A percentile compares a stretch with the other conserved stretches of the same genome.
These are phyloP conservation scores for Bertia moriformis DNA, from an alignment of 2,329 filamentous ascomycete species.

Conservation along the genomic window DNA sequence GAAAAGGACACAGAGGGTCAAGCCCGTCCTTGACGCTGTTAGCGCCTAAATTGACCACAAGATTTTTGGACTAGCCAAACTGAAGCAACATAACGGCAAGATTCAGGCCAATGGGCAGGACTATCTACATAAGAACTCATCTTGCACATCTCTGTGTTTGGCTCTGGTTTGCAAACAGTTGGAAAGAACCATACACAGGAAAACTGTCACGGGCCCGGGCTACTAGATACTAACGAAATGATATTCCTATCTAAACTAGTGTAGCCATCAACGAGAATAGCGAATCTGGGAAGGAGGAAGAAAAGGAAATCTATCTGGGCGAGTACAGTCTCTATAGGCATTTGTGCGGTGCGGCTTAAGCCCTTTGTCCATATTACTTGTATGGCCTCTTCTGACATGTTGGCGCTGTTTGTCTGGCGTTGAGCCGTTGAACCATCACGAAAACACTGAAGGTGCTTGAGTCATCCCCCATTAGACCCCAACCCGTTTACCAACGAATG, in stretches of 20 bases:
- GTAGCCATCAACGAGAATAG: no score
- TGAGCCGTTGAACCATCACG: no score
- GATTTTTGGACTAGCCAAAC: slow-evolving; percentile 6
- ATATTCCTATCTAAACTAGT: no score
- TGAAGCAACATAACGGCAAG: slow-evolving; percentile 8
- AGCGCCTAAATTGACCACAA: slow-evolving; percentile 8
- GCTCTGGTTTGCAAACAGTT: background rate
- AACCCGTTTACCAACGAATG: slow-evolving; percentile 10
- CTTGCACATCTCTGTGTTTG: background rate
- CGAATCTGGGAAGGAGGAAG: no score
- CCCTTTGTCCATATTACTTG: no score
- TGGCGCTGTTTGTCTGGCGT: no score
- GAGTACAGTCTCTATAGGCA: no score
- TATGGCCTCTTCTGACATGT: no score
- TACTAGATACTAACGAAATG: no score
- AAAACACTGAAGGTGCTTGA: background rate
- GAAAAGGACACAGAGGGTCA: slow-evolving; percentile 7
- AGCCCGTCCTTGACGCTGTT: slow-evolving; percentile 8
- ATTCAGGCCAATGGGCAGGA: slow-evolving; percentile 5
- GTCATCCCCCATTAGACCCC: slow-evolving; percentile 5
- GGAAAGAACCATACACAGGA: background rate
- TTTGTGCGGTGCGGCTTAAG: no score
- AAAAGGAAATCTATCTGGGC: no score
- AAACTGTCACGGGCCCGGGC: no score
- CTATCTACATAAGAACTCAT: slow-evolving; percentile 5